phyloP scores from a whole-genome alignment of 352 stramenopile genomes.

The Globisporangium ultimum region DNA sequence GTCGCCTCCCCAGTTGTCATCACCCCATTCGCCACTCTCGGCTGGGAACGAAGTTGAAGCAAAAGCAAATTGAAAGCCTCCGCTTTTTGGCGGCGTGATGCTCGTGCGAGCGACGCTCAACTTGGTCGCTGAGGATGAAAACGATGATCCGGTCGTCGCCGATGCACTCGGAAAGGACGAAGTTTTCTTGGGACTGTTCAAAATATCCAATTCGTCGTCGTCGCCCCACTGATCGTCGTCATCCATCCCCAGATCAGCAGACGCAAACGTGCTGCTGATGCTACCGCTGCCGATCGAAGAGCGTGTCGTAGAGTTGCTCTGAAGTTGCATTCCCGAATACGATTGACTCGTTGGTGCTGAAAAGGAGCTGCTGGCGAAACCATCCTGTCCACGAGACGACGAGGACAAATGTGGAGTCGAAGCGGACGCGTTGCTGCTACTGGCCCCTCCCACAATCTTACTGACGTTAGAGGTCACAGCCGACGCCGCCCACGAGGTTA shows the following conservation, averaged over 20 bases:
- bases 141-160: constrained; percentile 20
- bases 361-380: constrained; percentile 5
- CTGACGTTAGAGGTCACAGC: constrained; percentile 64
- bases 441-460: constrained; percentile 58
- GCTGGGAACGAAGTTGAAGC: constrained; percentile 18
- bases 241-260: constrained; percentile 41
- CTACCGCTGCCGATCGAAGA: not conserved
- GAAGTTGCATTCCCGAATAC: constrained; percentile 13
- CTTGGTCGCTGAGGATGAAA: constrained; percentile 49
- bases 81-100: constrained; percentile 15
- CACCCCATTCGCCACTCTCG: constrained; percentile 38
- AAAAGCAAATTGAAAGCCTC: constrained; percentile 21
- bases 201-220: constrained; percentile 50
- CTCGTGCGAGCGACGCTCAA: constrained; percentile 37
- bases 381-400: constrained; percentile 17
- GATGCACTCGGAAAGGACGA: constrained; percentile 12
- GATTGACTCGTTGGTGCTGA: not conserved
- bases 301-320: not conserved
- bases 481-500: constrained; percentile 75
- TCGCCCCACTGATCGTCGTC: constrained; percentile 62
- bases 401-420: constrained; percentile 18
- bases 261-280: constrained; percentile 33
- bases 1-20: constrained; percentile 68
- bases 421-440: constrained; percentile 10
- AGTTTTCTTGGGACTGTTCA: constrained; percentile 44